Percentiles rank a stretch among this genome's conserved stretches.
phyloP scores from a whole-genome alignment of 805 yeast species.

The Pichia paraexigua region DNA sequence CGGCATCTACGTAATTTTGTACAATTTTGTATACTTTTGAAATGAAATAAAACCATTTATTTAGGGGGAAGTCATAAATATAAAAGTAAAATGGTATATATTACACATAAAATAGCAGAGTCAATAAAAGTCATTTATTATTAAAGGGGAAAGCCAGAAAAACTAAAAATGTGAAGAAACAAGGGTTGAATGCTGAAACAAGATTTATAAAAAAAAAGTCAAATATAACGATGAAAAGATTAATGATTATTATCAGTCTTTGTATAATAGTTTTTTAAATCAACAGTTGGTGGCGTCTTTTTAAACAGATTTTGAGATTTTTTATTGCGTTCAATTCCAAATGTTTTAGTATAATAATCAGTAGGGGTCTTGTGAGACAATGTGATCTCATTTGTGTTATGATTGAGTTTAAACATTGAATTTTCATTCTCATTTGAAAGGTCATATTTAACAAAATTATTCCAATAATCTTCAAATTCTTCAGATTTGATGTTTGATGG shows the following conservation, averaged over 20 bases:
- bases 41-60: no score
- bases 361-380: conserved; percentile 42
- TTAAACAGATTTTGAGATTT: conserved; percentile 5
- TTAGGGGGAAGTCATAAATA: neutral
- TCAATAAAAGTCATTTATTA: neutral
- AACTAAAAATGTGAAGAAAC: no score
- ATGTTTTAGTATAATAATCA: conserved; percentile 10
- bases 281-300: conserved; percentile 9
- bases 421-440: conserved; percentile 34
- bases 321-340: conserved; percentile 6
- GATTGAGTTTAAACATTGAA: conserved; percentile 54
- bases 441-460: conserved; percentile 32
- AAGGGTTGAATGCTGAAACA: no score
- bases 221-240: neutral
- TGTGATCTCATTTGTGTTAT: conserved; percentile 18
- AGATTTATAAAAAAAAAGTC: neutral
- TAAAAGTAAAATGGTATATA: no score
- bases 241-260: neutral
- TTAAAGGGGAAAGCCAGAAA: neutral
- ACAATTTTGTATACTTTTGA: no score
- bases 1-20: neutral
- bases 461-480: conserved; percentile 74
- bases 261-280: conserved; percentile 4
- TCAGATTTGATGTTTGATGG: conserved; percentile 40
- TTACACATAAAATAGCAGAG: neutral